Base-by-base conservation (phyloP, 78 protist genomes). In the Polysphondylium violaceum region DNA sequence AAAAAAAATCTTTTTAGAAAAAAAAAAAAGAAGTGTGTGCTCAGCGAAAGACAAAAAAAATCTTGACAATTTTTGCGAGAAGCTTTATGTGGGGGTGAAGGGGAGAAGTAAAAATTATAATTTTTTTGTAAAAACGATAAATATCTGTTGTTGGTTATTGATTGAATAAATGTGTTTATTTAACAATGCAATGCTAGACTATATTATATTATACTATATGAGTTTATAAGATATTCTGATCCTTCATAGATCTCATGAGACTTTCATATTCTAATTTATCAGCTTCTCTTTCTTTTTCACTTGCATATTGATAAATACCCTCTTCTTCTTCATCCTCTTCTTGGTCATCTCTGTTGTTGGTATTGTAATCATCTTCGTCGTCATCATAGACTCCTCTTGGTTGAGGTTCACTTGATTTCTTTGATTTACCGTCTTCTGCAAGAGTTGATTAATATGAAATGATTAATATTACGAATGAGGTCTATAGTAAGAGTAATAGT, bases 361-460 rank as follows among this genome's bases (percentile, higher is more conserved):
- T 50, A 44, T 43, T 50, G 33, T 75, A 60, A 43, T 75, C 85
- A 64, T 60, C 73, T 14, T 78, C 88, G 19, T 78, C 73, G 25
- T 60, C 41, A 55, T 78, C 72, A 60, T 76, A 29, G 31, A 76
- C 21, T 47, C 27, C 31, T 65, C 36, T 76, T 8, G 27, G 27
- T 56, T 77, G 41, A 27, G n/a, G 85, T 11, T 50, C 36, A 11
- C n/a, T n/a, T n/a, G n/a, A n/a, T 75, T 41, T 25, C 21, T 41
- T 6, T 78, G 33, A 4, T 29, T 60, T 40, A 33, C 44, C 88
- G 8, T 71, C 21, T 17, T 65, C 58, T 63, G n/a, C 4, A 50
- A 35, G 5, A 43, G 5, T 9, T 65, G 17, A 25, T 4, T 27
- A 38, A 25, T 40, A n/a, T 33, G 33, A 61, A 2, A 61, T 33